These are phyloP conservation scores for Clonostachys chloroleuca DNA, from an alignment of 2,329 filamentous ascomycete species.

Conservation along the genomic window DNA sequence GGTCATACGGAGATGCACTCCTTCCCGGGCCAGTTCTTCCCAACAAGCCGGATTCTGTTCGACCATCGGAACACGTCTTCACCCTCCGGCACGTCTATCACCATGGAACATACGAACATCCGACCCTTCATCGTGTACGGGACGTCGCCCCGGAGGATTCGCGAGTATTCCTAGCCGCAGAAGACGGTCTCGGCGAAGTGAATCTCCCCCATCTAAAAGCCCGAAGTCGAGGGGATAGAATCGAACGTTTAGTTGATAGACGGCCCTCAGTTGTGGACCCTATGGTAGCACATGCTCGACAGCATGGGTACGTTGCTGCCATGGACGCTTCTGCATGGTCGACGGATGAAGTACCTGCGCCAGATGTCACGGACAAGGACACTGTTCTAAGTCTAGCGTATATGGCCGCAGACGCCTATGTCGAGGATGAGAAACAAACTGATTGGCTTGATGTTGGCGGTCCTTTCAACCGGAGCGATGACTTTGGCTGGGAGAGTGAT, in stretches of 20 bases:
- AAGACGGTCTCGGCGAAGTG: constrained; percentile 50
- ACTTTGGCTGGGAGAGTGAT: constrained; percentile 91
- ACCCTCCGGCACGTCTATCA: constrained; percentile 87
- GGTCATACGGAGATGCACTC: neutral
- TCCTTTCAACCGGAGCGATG: constrained; percentile 78
- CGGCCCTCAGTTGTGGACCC: constrained; percentile 72
- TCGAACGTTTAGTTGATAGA: constrained; percentile 79
- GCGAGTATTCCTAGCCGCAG: constrained; percentile 55
- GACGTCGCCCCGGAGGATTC: constrained; percentile 58
- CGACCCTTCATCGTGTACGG: constrained; percentile 69
- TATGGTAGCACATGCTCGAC: constrained; percentile 68
- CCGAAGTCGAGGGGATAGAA: constrained; percentile 61
- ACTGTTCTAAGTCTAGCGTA: constrained; percentile 80
- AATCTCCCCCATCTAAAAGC: constrained; percentile 50
- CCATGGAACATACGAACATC: constrained; percentile 78
- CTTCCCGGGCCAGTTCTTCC: constrained; percentile 3
- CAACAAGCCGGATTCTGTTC: constrained; percentile 1
- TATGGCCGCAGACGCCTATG: constrained; percentile 89
- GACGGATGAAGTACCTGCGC: constrained; percentile 70
- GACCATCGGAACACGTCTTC: constrained; percentile 52
- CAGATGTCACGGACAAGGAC: constrained; percentile 79
- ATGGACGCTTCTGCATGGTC: constrained; percentile 77
- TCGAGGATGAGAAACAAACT: constrained; percentile 62
- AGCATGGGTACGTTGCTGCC: constrained; percentile 61
- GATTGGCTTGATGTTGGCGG: constrained; percentile 81